Percentiles rank a stretch among this genome's conserved stretches.
Conservation (phyloP, 2,329 filamentous ascomycete genomes). For the Colletotrichum musicola region DNA sequence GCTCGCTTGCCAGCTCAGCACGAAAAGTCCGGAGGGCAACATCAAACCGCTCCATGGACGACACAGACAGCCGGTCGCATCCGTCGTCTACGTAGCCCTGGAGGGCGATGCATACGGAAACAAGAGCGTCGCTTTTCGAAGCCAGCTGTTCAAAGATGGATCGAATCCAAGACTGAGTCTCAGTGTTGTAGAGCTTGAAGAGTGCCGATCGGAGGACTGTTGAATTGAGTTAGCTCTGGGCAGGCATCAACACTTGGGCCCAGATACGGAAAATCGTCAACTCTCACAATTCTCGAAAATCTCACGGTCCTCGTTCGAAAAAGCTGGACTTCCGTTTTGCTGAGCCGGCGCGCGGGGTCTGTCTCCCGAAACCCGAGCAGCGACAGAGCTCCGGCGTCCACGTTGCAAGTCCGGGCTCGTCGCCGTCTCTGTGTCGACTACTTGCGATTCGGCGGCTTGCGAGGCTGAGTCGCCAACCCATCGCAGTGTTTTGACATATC, state of each 20-base stretch:
- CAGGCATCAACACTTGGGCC: background rate
- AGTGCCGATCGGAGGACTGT: background rate
- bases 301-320: background rate
- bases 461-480: background rate
- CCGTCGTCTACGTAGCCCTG: background rate
- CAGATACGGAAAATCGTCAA: no score
- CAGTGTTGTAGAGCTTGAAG: background rate
- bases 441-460: no score
- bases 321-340: background rate
- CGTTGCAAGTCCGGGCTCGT: no score
- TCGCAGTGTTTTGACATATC: background rate
- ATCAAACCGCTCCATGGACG: background rate
- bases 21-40: constrained; percentile 1
- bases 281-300: background rate
- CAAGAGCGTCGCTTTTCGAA: background rate
- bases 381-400: background rate
- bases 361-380: background rate
- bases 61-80: background rate
- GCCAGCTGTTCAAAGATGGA: constrained; percentile 1
- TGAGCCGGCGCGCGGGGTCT: background rate
- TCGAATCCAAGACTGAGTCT: constrained; percentile 5
- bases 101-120: background rate
- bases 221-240: background rate
- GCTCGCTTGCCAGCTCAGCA: background rate
- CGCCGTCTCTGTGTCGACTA: no score